These are phyloP conservation scores for Barnettozyma vustinii DNA, from an alignment of 805 yeast species.

Conservation along the genomic window DNA sequence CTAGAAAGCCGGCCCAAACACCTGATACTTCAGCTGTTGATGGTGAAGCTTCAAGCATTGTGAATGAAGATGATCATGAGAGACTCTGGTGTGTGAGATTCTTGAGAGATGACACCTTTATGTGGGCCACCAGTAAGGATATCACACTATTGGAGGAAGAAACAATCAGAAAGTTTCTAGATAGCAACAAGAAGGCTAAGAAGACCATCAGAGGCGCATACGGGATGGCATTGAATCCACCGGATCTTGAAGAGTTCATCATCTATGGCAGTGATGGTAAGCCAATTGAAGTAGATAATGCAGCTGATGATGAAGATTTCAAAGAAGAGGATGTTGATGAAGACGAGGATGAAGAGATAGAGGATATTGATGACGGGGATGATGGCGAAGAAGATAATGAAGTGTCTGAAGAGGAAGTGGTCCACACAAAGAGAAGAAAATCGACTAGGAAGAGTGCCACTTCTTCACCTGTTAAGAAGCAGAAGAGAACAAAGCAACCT, in stretches of 20 bases:
- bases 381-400: slow-evolving; percentile 24
- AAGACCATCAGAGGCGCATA: slow-evolving; percentile 46
- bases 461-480: slow-evolving; percentile 10
- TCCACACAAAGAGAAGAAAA: slow-evolving; percentile 2
- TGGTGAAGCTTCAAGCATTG: background rate
- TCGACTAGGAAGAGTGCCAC: slow-evolving; percentile 15
- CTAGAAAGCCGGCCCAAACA: background rate
- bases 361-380: slow-evolving; percentile 22
- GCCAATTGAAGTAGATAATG: slow-evolving; percentile 29
- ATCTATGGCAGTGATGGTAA: slow-evolving; percentile 38
- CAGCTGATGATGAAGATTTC: slow-evolving; percentile 29
- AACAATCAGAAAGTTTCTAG: slow-evolving; percentile 36
- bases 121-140: slow-evolving; percentile 56
- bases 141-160: slow-evolving; percentile 40
- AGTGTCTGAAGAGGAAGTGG: slow-evolving; percentile 10
- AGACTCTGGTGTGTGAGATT: slow-evolving; percentile 53
- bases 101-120: slow-evolving; percentile 66
- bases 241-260: slow-evolving; percentile 40
- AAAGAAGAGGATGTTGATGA: slow-evolving; percentile 24
- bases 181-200: slow-evolving; percentile 33
- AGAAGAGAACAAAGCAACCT: slow-evolving; percentile 9
- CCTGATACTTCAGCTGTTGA: background rate
- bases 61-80: slow-evolving; percentile 5
- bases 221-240: slow-evolving; percentile 48
- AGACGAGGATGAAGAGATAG: slow-evolving; percentile 27